A percentile compares a stretch with the other conserved stretches of the same genome.
Evolutionary conservation across 768 basidiomycete species (phyloP).

Genomic region (Macrocybe gigantea): DNA sequence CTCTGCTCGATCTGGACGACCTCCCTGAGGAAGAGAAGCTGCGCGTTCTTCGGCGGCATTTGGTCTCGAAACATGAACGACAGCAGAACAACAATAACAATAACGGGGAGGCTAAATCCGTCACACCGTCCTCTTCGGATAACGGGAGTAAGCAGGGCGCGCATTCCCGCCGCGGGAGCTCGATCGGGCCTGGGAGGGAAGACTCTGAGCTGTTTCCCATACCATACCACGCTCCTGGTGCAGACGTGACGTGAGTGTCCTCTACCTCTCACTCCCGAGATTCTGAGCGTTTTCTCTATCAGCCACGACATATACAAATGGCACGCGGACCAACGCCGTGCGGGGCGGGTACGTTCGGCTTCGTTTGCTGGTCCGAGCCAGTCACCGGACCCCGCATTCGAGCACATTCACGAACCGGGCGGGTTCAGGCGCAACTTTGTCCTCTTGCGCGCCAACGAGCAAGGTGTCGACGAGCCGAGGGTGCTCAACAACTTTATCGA

Average conservation of each 20-base stretch:
- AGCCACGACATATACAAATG: conserved; percentile 96
- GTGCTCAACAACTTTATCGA: conserved; percentile 88
- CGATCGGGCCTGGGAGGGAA: conserved; percentile 28
- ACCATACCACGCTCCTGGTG: conserved; percentile 81
- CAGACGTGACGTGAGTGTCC: conserved; percentile 82
- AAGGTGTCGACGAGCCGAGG: conserved; percentile 53
- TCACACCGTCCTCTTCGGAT: conserved; percentile 21
- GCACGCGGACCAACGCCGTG: conserved; percentile 69
- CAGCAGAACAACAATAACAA: conserved; percentile 11
- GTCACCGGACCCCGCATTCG: conserved; percentile 69
- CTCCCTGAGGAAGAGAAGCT: conserved; percentile 82
- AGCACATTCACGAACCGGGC: conserved; percentile 93
- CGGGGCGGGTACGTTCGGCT: conserved; percentile 57
- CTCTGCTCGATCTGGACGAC: conserved; percentile 43
- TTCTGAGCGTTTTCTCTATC: conserved; percentile 4
- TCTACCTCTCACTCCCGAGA: not conserved
- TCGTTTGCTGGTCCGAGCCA: conserved; percentile 59
- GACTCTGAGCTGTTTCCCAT: conserved; percentile 78
- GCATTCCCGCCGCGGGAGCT: conserved; percentile 20
- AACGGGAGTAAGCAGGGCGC: conserved; percentile 16
- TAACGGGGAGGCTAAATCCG: conserved; percentile 16
- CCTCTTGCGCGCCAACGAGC: conserved; percentile 61
- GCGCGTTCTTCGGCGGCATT: conserved; percentile 70
- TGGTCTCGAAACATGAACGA: conserved; percentile 73
- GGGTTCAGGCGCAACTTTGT: conserved; percentile 92